Evolutionary conservation across 1,139 yeast species (phyloP), one percentile per base, ranked within the genome.

Genomic region (Suhomyces coccinellae): DNA sequence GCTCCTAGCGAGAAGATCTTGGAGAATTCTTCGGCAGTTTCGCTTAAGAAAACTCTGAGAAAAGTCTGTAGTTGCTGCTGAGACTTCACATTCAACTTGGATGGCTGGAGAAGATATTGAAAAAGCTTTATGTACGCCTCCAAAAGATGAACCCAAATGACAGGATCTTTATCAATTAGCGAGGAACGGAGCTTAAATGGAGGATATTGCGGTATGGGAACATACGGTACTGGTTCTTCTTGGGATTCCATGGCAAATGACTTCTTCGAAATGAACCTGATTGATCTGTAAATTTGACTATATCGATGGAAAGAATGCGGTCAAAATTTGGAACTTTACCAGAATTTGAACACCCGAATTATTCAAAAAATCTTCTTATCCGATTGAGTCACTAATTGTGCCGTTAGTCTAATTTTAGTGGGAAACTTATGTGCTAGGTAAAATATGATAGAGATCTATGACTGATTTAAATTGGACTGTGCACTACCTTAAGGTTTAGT

Each of bases 151-250:
- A 77, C 85, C 90, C 91, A 86, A 10, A 86, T 85, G 29, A 86
- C 90, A 0, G 95, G 95, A 58, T 86, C 95, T 53, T 81, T 85
- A 56, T 86, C 93, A 9, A 85, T 83, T 55, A 86, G 68, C 9
- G 88, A 82, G 0, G 91, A 85, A 33, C 93, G 69, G 28, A 86
- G 72, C 50, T 78, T 76, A 64, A 85, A 85, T 1, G 90, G 90
- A 3, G 93, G 93, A 49, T 80, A 86, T 33, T 79, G 77, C 6
- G 87, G 87, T 12, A 85, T 79, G 1, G 88, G 88, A 11, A 82
- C 66, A 35, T 58, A 51, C 6, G 53, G 45, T 15, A 20, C 15
- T 13, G 40, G 38, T n/a, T 42, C 45, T 22, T 42, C 45, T 15
- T n/a, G 13, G 7, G 36, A 22, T 12, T 28, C 33, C 37, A 33